Conservation (phyloP, 768 basidiomycete genomes). For the Cystofilobasidium bisporidii region DNA sequence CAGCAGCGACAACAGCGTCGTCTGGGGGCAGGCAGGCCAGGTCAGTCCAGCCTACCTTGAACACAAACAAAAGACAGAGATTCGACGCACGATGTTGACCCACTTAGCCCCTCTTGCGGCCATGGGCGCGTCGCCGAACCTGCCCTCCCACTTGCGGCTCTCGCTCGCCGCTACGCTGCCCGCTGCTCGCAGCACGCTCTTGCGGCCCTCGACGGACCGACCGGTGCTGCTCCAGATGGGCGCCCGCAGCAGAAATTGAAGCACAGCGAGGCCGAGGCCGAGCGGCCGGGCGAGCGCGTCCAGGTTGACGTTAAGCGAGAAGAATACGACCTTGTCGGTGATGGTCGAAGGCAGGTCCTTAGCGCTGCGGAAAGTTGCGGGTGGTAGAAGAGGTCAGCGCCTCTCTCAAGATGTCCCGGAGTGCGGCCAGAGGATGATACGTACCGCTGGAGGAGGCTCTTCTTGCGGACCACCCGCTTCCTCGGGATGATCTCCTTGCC, state of each 20-base stretch:
- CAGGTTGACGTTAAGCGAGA: conserved; percentile 22
- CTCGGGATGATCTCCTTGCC: background rate
- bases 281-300: conserved; percentile 17
- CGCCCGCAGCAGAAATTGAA: conserved; percentile 27
- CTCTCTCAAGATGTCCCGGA: background rate
- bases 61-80: too few relatives aligned
- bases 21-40: background rate
- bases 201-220: background rate
- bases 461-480: conserved; percentile 22
- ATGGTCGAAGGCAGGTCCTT: conserved; percentile 14
- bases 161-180: background rate
- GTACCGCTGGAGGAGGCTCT: conserved; percentile 14
- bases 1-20: conserved; percentile 16
- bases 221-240: conserved; percentile 10
- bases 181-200: conserved; percentile 5
- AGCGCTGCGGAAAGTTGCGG: background rate
- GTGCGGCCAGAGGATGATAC: background rate
- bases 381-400: too few relatives aligned
- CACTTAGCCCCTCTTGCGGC: background rate
- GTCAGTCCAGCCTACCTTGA: too few relatives aligned
- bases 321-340: conserved; percentile 12
- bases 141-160: conserved; percentile 9
- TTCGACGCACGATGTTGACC: conserved; percentile 11
- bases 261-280: conserved; percentile 17
- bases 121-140: conserved; percentile 4